Conservation (phyloP, 1,284 basidiomycete species). For the Cystobasidium slooffiae region DNA sequence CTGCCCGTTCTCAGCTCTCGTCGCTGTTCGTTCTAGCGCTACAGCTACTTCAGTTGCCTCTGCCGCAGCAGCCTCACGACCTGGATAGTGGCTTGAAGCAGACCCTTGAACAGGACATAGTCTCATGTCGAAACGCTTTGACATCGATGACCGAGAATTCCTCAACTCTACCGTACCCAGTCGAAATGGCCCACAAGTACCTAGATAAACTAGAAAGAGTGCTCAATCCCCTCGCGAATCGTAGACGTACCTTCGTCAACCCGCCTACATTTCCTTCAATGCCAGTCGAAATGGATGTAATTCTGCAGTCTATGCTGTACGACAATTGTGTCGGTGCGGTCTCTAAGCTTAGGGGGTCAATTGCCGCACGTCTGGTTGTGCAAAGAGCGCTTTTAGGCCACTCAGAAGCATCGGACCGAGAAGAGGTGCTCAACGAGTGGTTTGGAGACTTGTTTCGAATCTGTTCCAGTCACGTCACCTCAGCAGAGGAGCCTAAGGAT, state of each 20-base stretch:
- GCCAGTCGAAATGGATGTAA: constrained; percentile 21
- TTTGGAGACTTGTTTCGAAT: neutral
- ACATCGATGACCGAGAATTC: neutral
- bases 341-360: neutral
- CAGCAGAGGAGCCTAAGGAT: neutral
- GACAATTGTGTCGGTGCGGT: neutral
- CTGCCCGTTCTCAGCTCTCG: constrained; percentile 11
- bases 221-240: constrained; percentile 4
- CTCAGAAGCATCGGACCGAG: neutral
- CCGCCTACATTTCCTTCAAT: constrained; percentile 17
- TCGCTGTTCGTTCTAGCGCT: constrained; percentile 15
- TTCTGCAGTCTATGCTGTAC: constrained; percentile 10
- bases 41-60: constrained; percentile 4
- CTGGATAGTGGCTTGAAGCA: neutral
- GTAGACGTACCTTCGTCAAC: neutral
- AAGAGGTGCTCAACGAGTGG: constrained; percentile 10
- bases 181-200: constrained; percentile 16
- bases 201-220: constrained; percentile 15
- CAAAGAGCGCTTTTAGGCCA: neutral
- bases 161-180: neutral
- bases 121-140: neutral
- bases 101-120: neutral
- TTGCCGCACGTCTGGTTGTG: neutral
- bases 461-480: neutral
- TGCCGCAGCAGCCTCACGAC: neutral